Conservation (phyloP, 129 eudicot species). For the Erigeron canadensis region DNA sequence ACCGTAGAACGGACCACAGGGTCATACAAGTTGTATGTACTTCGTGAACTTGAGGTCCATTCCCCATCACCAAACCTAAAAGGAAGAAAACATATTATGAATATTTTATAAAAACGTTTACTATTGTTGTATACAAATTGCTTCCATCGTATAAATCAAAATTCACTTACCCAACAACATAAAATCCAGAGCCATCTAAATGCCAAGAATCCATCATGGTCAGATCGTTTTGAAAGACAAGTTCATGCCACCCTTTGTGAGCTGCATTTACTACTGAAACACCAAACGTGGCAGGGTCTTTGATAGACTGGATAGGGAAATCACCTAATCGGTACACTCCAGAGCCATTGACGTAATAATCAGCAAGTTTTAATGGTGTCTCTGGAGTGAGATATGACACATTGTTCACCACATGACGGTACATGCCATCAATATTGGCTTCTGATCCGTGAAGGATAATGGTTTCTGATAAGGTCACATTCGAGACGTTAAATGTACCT, state of each 20-base stretch:
- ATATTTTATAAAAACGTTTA: neutral
- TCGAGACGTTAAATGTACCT: slow-evolving; percentile 77
- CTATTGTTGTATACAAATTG: neutral
- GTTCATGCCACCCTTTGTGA: slow-evolving; percentile 79
- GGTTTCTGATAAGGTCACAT: slow-evolving; percentile 61
- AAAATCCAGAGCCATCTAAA: slow-evolving; percentile 77
- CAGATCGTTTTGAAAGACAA: slow-evolving; percentile 56
- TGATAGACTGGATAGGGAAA: slow-evolving; percentile 48
- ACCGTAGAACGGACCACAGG: slow-evolving; percentile 78
- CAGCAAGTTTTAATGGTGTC: slow-evolving; percentile 74
- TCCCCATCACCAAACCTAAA: slow-evolving; percentile 69
- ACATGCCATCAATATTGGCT: slow-evolving; percentile 36
- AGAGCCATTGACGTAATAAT: slow-evolving; percentile 57
- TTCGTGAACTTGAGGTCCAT: slow-evolving; percentile 48
- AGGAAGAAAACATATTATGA: neutral
- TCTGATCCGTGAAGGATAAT: slow-evolving; percentile 59
- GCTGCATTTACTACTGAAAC: slow-evolving; percentile 54
- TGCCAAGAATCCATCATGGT: slow-evolving; percentile 74
- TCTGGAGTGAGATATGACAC: slow-evolving; percentile 51
- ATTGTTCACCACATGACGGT: slow-evolving; percentile 55
- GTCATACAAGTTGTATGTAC: slow-evolving; percentile 54
- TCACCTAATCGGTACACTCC: slow-evolving; percentile 62
- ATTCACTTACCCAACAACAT: slow-evolving; percentile 63
- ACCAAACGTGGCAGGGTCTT: slow-evolving; percentile 35
- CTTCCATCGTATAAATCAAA: neutral